These are phyloP conservation scores for Xerocomus amazonicus DNA, from an alignment of 1,284 basidiomycete species.

Conservation along the genomic window DNA sequence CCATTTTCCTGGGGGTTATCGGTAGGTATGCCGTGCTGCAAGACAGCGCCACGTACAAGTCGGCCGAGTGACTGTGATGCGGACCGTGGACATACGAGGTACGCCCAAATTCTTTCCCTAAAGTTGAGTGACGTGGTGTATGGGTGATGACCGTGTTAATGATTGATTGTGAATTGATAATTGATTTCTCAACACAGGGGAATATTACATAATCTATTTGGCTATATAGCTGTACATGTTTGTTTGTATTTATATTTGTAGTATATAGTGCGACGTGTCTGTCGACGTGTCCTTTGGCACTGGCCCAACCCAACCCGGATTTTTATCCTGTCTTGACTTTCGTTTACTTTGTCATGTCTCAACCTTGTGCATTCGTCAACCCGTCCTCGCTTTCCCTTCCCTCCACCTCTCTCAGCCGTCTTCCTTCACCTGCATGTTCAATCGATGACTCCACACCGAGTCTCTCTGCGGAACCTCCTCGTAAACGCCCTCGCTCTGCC, in stretches of 20 bases:
- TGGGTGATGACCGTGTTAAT: too few relatives aligned
- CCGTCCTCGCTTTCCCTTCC: conserved; percentile 40
- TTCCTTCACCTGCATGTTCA: conserved; percentile 28
- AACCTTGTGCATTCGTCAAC: conserved; percentile 35
- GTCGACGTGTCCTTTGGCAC: conserved; percentile 21
- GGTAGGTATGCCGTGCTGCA: not conserved
- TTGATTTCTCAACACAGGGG: too few relatives aligned
- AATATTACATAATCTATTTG: not conserved
- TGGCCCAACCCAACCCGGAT: conserved; percentile 20
- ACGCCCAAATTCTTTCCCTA: too few relatives aligned
- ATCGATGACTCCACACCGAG: conserved; percentile 29
- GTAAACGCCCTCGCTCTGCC: conserved; percentile 66
- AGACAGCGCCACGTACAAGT: conserved; percentile 8
- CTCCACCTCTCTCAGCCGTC: conserved; percentile 31
- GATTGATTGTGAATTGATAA: not conserved
- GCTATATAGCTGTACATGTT: not conserved
- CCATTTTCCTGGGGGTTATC: conserved; percentile 14
- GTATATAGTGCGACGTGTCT: conserved; percentile 35
- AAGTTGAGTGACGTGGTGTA: too few relatives aligned
- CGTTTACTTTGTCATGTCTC: conserved; percentile 9
- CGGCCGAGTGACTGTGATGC: not conserved
- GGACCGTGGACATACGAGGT: conserved; percentile 1
- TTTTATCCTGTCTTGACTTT: conserved; percentile 16
- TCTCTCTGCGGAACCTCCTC: conserved; percentile 43
- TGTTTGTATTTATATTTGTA: conserved; percentile 24